Evolutionary conservation across 2,329 filamentous ascomycete species (phyloP), one percentile per base, ranked within the genome.

Genomic region (Aspergillus ochraceus): DNA sequence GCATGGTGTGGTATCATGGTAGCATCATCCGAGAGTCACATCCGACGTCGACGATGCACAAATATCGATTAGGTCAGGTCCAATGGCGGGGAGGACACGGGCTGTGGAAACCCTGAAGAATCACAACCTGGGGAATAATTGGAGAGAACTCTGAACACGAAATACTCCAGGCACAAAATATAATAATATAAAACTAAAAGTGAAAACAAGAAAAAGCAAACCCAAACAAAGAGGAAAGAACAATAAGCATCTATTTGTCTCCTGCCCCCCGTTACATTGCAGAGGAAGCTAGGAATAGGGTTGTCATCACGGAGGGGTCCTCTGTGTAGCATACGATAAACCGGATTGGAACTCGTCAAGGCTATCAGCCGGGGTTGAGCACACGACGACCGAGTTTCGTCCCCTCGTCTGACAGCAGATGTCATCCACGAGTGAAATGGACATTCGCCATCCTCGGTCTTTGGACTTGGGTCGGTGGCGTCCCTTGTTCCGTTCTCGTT

Each of bases 181-280:
- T 49, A 19, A 20, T 3, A 12, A 22, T 2, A 32, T 20, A 54
- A 17, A 46, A 32, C 24, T 30, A 54, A n/a, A 54, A 45, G 8
- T 19, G 10, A 8, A 54, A 19, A 20, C 11, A 19, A 22, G 6
- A 32, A 30, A 54, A 17, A 54, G 22, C 11, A 20, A 32, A 19
- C 5, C 22, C 22, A 24, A n/a, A 32, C 5, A 47, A 47, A 47
- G 12, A 47, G 45, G 46, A 30, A 54, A 55, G 36, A 42, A 42
- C 36, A 42, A 29, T 56, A 54, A 55, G 54, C 58, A 58, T 30
- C 57, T 55, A 42, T 54, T 12, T 17, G 32, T 36, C 32, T 36
- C 39, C 60, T 51, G 54, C 55, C 57, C 36, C 14, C 58, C 62
- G 63, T 66, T 66, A 64, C 64, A 66, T 66, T 58, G 61, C 64